Base-by-base conservation (phyloP, 345 rosid genomes). In the Heritiera fomes region DNA sequence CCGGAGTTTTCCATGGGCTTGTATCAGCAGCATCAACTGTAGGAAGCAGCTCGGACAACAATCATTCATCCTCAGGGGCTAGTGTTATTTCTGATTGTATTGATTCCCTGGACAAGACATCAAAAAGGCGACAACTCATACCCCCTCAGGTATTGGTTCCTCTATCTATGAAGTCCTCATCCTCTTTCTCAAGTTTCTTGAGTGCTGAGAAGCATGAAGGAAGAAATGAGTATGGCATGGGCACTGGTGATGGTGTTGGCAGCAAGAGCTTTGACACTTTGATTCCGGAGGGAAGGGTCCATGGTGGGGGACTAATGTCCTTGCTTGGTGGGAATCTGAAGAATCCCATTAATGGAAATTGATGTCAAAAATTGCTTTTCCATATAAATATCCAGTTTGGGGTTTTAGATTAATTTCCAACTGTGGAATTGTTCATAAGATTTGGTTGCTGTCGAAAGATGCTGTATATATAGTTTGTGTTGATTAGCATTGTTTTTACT, bases 261-360 rank as follows among this genome's bases (percentile, higher is more conserved):
- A 78, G 60, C 47, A 83, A 82, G 83, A 83, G 86, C 77, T 79
- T 83, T 6, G 92, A 93, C 60, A 82, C 80, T 76, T 79, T 84
- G 88, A 82, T 91, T 79, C 97, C 99, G 2, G 99, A 95, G 87
- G 99, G 97, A 76, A 92, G 98, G 90, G 97, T 95, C 65, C 99
- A 95, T 61, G 99, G 99, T 0, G 99, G 98, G 0, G 92, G 90
- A 40, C 95, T 93, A 20, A 89, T 95, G 99, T 93, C 95, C 78
- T 81, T 95, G 82, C 89, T 93, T 63, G 87, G 89, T 68, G 98
- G 97, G 52, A 90, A 80, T 84, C 81, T 92, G 79, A 90, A 86
- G 82, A 85, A 84, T 76, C 84, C 90, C 45, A 80, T 88, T 53
- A 88, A 88, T 79, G 91, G 90, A 83, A 80, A 84, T 63, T 89